Evolutionary conservation across 805 yeast genomes (phyloP).

Genomic region (Debaryomyces hansenii): DNA sequence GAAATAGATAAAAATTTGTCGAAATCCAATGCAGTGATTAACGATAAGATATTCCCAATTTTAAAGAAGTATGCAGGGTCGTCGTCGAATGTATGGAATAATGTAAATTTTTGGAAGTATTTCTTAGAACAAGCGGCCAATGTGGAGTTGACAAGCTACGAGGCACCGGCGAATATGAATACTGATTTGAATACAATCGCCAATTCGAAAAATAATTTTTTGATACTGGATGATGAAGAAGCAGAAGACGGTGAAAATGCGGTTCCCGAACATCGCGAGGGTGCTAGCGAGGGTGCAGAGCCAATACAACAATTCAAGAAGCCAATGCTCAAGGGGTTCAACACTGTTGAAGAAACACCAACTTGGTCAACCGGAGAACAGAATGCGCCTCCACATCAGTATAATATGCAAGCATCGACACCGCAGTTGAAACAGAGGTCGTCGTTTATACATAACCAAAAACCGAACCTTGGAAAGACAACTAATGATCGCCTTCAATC

Average conservation of each 20-base stretch:
- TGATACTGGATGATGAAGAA: constrained; percentile 18
- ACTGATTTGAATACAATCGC: constrained; percentile 22
- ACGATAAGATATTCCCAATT: constrained; percentile 66
- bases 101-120: constrained; percentile 71
- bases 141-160: constrained; percentile 57
- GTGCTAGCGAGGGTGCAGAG: neutral
- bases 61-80: constrained; percentile 59
- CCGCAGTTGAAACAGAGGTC: constrained; percentile 23
- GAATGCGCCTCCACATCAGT: constrained; percentile 5
- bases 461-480: neutral
- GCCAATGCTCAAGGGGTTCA: constrained; percentile 16
- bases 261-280: neutral
- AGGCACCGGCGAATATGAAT: constrained; percentile 32
- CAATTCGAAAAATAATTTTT: constrained; percentile 14
- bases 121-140: constrained; percentile 76
- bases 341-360: constrained; percentile 28
- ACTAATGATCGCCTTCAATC: constrained; percentile 5
- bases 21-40: constrained; percentile 64
- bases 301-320: constrained; percentile 12
- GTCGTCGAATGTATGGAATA: constrained; percentile 62
- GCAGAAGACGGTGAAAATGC: constrained; percentile 10
- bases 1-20: constrained; percentile 75
- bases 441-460: constrained; percentile 5
- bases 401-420: constrained; percentile 23
- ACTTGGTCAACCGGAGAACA: constrained; percentile 35